A percentile compares a stretch with the other conserved stretches of the same genome.
phyloP scores from a whole-genome alignment of 192 early-diverging fungal species.

The Linnemannia schmuckeri region DNA sequence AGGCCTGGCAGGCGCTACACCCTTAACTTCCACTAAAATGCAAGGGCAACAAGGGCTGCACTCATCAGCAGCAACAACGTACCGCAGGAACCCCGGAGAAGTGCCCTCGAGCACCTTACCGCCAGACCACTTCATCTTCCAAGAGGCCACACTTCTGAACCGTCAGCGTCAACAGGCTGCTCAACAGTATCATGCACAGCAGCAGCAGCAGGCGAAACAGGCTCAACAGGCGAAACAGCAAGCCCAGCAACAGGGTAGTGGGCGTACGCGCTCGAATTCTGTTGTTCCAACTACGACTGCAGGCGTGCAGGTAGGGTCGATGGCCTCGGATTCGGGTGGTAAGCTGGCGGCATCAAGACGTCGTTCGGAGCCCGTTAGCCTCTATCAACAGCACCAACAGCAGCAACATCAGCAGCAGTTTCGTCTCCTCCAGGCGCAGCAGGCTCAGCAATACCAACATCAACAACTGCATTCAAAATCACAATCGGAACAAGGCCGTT shows the following conservation, averaged over 20 bases:
- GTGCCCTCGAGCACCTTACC: conserved; percentile 42
- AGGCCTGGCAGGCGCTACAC: background rate
- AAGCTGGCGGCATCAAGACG: background rate
- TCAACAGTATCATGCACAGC: background rate
- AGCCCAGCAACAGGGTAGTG: background rate
- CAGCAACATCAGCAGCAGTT: background rate
- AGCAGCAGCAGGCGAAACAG: background rate
- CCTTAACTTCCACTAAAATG: background rate
- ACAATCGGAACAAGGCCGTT: background rate
- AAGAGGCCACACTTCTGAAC: conserved; percentile 17
- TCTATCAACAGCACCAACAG: background rate
- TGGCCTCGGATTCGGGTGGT: background rate
- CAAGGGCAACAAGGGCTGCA: background rate
- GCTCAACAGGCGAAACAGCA: background rate
- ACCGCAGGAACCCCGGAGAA: conserved; percentile 35
- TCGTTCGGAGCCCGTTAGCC: background rate
- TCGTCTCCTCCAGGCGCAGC: background rate
- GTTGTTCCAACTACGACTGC: background rate
- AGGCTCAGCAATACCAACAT: background rate
- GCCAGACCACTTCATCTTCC: conserved; percentile 45
- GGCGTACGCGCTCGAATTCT: background rate
- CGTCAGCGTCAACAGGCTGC: background rate
- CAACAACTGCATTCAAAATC: background rate
- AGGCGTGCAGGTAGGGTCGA: background rate
- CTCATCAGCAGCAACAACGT: background rate